Evolutionary conservation across 495 filamentous ascomycete genomes (phyloP).

Genomic region (Rusavskia elegans): DNA sequence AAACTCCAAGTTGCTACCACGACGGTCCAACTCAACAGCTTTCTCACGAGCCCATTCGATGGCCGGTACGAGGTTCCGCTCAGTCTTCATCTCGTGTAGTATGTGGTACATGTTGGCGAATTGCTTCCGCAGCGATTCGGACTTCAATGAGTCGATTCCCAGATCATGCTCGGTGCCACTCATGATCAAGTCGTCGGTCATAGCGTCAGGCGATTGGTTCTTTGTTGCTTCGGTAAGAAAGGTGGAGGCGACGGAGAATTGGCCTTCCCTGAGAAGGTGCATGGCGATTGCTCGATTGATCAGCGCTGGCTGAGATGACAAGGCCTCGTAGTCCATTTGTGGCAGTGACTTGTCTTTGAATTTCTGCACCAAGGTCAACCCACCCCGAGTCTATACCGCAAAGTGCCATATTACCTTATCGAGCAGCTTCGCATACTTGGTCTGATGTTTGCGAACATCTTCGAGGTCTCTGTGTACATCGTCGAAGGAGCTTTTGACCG

Average conservation of each 20-base stretch:
- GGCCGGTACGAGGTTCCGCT: slow-evolving; percentile 59
- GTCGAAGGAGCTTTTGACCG: slow-evolving; percentile 63
- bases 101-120: slow-evolving; percentile 88
- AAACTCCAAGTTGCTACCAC: slow-evolving; percentile 88
- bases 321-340: slow-evolving; percentile 61
- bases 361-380: slow-evolving; percentile 22
- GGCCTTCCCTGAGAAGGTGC: slow-evolving; percentile 88
- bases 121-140: slow-evolving; percentile 51
- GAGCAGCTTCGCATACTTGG: slow-evolving; percentile 65
- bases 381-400: not conserved
- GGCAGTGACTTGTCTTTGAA: slow-evolving; percentile 68
- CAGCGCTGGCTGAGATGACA: slow-evolving; percentile 54
- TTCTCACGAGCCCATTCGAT: slow-evolving; percentile 74
- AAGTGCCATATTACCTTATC: slow-evolving; percentile 45
- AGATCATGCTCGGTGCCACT: slow-evolving; percentile 15
- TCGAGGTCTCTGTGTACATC: slow-evolving; percentile 63
- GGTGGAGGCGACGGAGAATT: slow-evolving; percentile 71
- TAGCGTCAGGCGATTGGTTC: slow-evolving; percentile 5
- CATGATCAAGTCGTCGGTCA: not conserved
- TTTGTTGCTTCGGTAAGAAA: slow-evolving; percentile 53
- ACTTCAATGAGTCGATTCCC: slow-evolving; percentile 42
- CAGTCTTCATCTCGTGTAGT: slow-evolving; percentile 52
- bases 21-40: slow-evolving; percentile 49
- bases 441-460: slow-evolving; percentile 59
- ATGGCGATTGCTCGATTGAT: slow-evolving; percentile 90